A percentile compares a stretch with the other conserved stretches of the same genome.
Conservation (phyloP, 495 filamentous ascomycete species). For the Podospora pseudoanserina region DNA sequence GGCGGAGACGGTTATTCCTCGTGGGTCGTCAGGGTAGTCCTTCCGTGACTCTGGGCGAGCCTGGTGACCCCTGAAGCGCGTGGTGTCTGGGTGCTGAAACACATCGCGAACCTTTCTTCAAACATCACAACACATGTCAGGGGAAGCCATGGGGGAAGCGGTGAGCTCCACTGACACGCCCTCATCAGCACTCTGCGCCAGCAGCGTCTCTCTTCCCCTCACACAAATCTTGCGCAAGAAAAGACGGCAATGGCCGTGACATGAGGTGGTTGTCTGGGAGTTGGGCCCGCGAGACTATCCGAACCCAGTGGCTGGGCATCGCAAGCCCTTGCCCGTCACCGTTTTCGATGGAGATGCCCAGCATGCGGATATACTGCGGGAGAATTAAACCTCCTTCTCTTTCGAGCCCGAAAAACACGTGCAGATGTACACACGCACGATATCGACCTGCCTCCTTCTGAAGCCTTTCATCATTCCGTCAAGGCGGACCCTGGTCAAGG, state of each 20-base stretch:
- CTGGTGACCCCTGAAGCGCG: neutral
- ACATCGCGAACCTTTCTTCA: conserved; percentile 7
- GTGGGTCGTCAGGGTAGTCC: neutral
- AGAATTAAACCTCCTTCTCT: neutral
- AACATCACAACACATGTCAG: conserved; percentile 3
- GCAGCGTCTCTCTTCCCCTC: neutral
- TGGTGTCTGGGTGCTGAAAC: conserved; percentile 11
- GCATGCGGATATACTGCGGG: conserved; percentile 3
- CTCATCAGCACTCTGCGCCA: neutral
- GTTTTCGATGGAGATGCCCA: conserved; percentile 6
- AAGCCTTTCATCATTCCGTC: neutral
- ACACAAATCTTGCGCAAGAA: neutral
- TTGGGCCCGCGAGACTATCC: conserved; percentile 8
- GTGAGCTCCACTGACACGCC: neutral
- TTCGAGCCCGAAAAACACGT: neutral
- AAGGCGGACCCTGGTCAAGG: neutral
- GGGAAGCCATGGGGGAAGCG: neutral
- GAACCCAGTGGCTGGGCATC: neutral
- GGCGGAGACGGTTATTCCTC: conserved; percentile 1
- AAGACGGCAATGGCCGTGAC: neutral
- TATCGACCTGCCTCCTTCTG: neutral
- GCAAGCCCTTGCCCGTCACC: neutral
- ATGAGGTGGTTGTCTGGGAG: neutral
- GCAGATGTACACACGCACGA: neutral
- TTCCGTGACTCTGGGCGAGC: neutral